Conservation (phyloP, 208 protist genomes). For the Trichomonas tenax region DNA sequence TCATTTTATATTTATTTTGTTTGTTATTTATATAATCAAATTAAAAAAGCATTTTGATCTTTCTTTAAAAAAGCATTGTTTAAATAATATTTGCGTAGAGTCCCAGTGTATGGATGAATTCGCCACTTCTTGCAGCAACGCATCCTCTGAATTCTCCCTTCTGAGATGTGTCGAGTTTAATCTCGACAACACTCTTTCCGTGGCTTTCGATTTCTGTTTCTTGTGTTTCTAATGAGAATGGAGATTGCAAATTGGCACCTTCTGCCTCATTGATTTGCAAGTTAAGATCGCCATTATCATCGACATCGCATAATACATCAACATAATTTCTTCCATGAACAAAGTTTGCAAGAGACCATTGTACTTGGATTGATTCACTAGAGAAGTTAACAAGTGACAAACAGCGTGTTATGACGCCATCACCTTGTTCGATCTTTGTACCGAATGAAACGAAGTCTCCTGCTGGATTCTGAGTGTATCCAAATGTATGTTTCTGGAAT, state of each 20-base stretch:
- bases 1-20: background rate
- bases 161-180: background rate
- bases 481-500: background rate
- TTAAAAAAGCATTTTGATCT: too few species aligned
- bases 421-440: background rate
- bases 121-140: background rate
- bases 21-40: background rate
- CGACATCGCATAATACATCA: background rate
- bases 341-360: background rate
- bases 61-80: background rate
- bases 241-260: background rate
- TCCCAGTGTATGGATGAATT: background rate
- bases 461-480: background rate
- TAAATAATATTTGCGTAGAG: background rate
- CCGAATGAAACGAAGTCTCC: background rate
- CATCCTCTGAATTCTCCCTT: background rate
- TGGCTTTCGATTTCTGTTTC: background rate
- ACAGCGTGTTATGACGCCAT: background rate
- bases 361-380: background rate
- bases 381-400: background rate
- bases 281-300: background rate
- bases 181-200: background rate
- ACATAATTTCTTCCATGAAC: background rate
- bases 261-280: background rate
- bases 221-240: background rate